Conservation (phyloP, 164 flowering plant genomes). For the Vitis rupestris region DNA sequence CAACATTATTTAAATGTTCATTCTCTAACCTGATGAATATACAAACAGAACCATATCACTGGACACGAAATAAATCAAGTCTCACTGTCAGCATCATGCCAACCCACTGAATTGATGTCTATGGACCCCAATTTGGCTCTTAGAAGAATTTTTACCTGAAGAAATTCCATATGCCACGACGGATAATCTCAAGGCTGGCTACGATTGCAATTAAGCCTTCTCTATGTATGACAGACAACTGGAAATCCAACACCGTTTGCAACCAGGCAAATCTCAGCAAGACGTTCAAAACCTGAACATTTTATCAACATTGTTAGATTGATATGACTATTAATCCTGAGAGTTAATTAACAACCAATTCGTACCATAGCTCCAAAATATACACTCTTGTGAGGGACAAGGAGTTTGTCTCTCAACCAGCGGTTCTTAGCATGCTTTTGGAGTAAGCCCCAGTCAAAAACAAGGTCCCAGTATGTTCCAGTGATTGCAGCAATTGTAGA, state of each 20-base stretch:
- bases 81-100: too few relatives aligned
- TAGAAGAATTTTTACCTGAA: constrained; percentile 46
- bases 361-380: constrained; percentile 59
- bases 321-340: too few relatives aligned
- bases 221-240: constrained; percentile 35
- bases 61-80: too few relatives aligned
- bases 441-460: constrained; percentile 57
- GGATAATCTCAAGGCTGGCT: constrained; percentile 68
- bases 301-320: neutral
- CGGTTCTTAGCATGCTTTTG: constrained; percentile 30
- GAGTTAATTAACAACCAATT: neutral
- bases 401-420: constrained; percentile 56
- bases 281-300: constrained; percentile 51
- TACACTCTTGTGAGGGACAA: constrained; percentile 31
- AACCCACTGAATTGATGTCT: too few relatives aligned
- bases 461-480: constrained; percentile 52
- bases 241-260: constrained; percentile 49
- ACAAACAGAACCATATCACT: neutral
- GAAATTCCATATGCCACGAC: constrained; percentile 86
- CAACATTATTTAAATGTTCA: constrained; percentile 74
- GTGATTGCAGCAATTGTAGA: constrained; percentile 35
- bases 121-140: too few relatives aligned
- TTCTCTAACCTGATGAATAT: constrained; percentile 60
- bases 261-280: constrained; percentile 71
- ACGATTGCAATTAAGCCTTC: constrained; percentile 34